Evolutionary conservation across 352 stramenopile species (phyloP).

Genomic region (Paralagenidium karlingii): DNA sequence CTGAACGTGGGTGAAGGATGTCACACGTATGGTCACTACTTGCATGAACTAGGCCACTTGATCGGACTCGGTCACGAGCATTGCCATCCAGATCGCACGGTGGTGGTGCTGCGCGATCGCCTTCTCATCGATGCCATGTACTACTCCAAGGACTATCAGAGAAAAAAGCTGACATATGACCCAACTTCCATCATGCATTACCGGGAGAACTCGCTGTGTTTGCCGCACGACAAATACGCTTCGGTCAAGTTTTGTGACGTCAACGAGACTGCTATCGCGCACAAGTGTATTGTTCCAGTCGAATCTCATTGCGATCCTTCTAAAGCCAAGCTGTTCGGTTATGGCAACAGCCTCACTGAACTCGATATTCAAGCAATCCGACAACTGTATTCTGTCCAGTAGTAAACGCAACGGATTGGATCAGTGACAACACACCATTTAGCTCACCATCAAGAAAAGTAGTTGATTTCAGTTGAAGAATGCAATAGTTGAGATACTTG

Average conservation of each 20-base stretch:
- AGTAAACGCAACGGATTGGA: no score
- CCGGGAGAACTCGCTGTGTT: slow-evolving; percentile 1
- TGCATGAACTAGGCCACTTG: slow-evolving; percentile 3
- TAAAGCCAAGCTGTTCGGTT: neutral
- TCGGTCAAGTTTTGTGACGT: slow-evolving; percentile 5
- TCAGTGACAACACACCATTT: no score
- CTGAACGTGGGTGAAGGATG: no score
- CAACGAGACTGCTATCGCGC: neutral
- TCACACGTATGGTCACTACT: neutral
- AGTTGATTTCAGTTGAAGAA: no score
- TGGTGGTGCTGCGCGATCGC: slow-evolving; percentile 1
- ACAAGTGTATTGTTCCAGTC: slow-evolving; percentile 2
- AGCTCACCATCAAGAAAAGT: no score
- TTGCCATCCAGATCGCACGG: slow-evolving; percentile 2
- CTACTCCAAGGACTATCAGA: no score
- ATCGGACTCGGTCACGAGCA: slow-evolving; percentile 3
- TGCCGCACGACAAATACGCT: slow-evolving; percentile 4
- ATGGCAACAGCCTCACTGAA: neutral
- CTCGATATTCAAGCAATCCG: neutral
- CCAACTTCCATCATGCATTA: slow-evolving; percentile 3
- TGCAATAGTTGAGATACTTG: no score
- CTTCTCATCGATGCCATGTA: neutral
- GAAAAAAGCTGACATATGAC: no score
- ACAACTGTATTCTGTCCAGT: slow-evolving; percentile 1
- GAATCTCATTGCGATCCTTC: slow-evolving; percentile 4